These are phyloP conservation scores for Celoporthe dispersa DNA, from an alignment of 2,329 filamentous ascomycete genomes.

Conservation along the genomic window DNA sequence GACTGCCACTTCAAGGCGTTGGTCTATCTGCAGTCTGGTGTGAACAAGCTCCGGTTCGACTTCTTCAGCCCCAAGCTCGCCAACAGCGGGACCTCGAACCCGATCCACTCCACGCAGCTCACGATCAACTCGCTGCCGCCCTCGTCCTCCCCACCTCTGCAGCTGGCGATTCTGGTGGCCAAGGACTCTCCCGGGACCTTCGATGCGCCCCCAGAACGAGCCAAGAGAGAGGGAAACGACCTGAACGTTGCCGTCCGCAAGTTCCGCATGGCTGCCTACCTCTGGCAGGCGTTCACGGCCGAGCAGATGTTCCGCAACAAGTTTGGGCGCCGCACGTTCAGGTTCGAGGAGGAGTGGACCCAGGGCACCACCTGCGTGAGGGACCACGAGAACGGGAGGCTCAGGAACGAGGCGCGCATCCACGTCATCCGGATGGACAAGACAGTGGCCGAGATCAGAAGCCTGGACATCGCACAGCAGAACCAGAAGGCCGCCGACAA, in stretches of 20 bases:
- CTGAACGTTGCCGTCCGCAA: slow-evolving; percentile 83
- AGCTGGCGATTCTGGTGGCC: slow-evolving; percentile 84
- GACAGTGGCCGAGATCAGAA: slow-evolving; percentile 81
- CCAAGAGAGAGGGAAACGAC: slow-evolving; percentile 79
- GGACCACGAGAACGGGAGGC: slow-evolving; percentile 71
- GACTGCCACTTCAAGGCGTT: slow-evolving; percentile 91
- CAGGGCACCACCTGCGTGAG: slow-evolving; percentile 77
- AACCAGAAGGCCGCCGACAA: slow-evolving; percentile 70
- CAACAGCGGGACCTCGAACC: slow-evolving; percentile 67
- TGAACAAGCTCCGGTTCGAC: slow-evolving; percentile 86
- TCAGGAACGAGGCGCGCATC: slow-evolving; percentile 89
- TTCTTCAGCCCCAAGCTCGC: slow-evolving; percentile 83
- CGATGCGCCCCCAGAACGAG: slow-evolving; percentile 77
- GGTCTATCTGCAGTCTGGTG: slow-evolving; percentile 87
- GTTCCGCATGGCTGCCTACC: slow-evolving; percentile 91
- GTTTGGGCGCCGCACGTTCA: slow-evolving; percentile 82
- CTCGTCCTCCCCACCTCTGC: slow-evolving; percentile 78
- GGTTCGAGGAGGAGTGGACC: slow-evolving; percentile 95
- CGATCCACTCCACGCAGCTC: slow-evolving; percentile 77
- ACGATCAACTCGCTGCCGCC: slow-evolving; percentile 86
- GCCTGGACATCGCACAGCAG: slow-evolving; percentile 79
- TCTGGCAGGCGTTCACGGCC: slow-evolving; percentile 96
- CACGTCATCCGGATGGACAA: slow-evolving; percentile 83
- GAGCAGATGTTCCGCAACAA: slow-evolving; percentile 95
- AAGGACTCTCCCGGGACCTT: slow-evolving; percentile 87